These are phyloP conservation scores for Diaporthe ilicicola DNA, from an alignment of 2,329 filamentous ascomycete genomes.

Conservation along the genomic window DNA sequence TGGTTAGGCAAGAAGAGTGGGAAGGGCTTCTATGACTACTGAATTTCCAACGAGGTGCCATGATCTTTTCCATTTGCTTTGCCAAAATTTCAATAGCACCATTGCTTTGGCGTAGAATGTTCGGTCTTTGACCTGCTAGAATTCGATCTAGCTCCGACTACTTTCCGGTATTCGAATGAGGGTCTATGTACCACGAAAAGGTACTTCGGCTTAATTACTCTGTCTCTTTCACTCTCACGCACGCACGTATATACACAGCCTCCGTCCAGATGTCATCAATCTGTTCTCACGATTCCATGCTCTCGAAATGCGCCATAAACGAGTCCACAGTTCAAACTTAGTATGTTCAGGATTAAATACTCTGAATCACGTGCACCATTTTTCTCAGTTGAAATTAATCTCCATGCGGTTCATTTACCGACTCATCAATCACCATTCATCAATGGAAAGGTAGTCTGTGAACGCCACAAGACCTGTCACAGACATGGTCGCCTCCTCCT, in stretches of 20 bases:
- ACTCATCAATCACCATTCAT: not conserved
- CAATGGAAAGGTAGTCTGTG: not conserved
- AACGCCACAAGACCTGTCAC: not conserved
- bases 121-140: no score
- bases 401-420: not conserved
- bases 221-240: not conserved
- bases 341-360: not conserved
- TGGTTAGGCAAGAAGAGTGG: constrained; percentile 98
- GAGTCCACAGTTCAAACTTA: not conserved
- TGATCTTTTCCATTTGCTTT: not conserved
- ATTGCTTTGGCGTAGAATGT: not conserved
- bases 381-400: not conserved
- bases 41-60: not conserved
- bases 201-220: no score
- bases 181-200: no score
- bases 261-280: not conserved
- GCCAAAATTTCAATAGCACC: not conserved
- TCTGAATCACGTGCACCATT: not conserved
- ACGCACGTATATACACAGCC: no score
- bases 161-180: not conserved
- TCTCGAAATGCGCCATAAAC: not conserved
- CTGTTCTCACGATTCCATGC: not conserved
- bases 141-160: no score
- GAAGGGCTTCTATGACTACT: constrained; percentile 95
- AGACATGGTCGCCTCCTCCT: not conserved